Evolutionary conservation across 805 yeast genomes (phyloP).

Genomic region (Zygosaccharomyces kombuchaensis): DNA sequence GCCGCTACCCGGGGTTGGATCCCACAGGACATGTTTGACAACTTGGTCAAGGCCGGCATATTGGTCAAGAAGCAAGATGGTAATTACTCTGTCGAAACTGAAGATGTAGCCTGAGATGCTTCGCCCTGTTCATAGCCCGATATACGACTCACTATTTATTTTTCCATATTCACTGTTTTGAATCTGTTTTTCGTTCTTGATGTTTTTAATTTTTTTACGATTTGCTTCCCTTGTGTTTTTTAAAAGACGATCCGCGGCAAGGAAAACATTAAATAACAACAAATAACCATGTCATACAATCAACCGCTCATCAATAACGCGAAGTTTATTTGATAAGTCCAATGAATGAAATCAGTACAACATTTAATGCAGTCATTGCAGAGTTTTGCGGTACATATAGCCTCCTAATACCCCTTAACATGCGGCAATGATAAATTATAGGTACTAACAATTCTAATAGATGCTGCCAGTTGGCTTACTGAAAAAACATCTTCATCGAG

Average conservation of each 20-base stretch:
- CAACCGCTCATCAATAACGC: neutral
- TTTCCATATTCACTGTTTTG: neutral
- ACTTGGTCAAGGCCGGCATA: constrained; percentile 61
- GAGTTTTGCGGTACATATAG: constrained; percentile 23
- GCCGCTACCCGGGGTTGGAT: constrained; percentile 93
- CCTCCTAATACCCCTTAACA: neutral
- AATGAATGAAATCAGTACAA: constrained; percentile 18
- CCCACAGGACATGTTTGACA: constrained; percentile 87
- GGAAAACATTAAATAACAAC: no score
- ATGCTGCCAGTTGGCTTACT: constrained; percentile 24
- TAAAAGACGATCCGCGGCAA: no score
- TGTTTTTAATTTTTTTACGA: neutral
- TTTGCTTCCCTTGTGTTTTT: neutral
- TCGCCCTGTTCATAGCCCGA: constrained; percentile 1
- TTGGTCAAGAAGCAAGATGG: constrained; percentile 59
- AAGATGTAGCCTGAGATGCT: constrained; percentile 37
- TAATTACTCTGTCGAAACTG: constrained; percentile 38
- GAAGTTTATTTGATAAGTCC: neutral
- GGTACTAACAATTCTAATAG: constrained; percentile 8
- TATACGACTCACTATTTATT: neutral
- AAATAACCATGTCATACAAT: no score
- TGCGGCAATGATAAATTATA: neutral
- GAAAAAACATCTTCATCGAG: constrained; percentile 10
- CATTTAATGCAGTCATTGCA: constrained; percentile 17
- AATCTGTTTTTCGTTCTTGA: neutral